phyloP scores from a whole-genome alignment of 257 asterid genomes.

The Ilex aquifolium region DNA sequence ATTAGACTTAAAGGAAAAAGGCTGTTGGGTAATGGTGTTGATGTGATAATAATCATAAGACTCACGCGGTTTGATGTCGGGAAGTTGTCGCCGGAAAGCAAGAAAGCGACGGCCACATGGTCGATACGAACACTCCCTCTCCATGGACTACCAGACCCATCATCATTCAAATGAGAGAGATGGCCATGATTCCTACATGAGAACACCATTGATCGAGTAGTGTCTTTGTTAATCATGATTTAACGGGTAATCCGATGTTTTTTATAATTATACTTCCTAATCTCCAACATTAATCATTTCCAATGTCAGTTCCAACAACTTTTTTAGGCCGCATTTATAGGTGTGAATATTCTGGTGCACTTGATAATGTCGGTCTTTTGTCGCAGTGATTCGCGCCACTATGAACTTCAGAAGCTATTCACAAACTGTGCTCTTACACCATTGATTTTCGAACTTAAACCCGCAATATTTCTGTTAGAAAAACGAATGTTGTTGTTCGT shows the following conservation, averaged over 20 bases:
- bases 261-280: conserved; percentile 16
- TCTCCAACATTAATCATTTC: conserved; percentile 24
- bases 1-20: too few species aligned
- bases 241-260: conserved; percentile 17
- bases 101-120: conserved; percentile 21
- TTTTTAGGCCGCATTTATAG: conserved; percentile 26
- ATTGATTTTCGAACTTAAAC: too few species aligned
- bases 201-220: too few species aligned
- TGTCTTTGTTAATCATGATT: conserved; percentile 6
- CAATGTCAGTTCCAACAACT: conserved; percentile 26
- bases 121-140: neutral
- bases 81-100: conserved; percentile 18
- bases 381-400: conserved; percentile 20
- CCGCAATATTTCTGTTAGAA: too few species aligned
- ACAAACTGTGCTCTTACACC: too few species aligned
- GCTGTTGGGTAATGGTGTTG: too few species aligned
- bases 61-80: conserved; percentile 13
- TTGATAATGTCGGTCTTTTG: conserved; percentile 14
- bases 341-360: conserved; percentile 14
- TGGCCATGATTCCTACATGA: neutral
- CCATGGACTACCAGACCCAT: conserved; percentile 3
- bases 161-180: neutral
- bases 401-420: neutral
- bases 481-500: too few species aligned
- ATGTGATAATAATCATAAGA: conserved; percentile 1